Percentiles rank a stretch among this genome's conserved stretches.
These are phyloP conservation scores for Diutina rugosa DNA, from an alignment of 1,139 yeast genomes.

Conservation along the genomic window DNA sequence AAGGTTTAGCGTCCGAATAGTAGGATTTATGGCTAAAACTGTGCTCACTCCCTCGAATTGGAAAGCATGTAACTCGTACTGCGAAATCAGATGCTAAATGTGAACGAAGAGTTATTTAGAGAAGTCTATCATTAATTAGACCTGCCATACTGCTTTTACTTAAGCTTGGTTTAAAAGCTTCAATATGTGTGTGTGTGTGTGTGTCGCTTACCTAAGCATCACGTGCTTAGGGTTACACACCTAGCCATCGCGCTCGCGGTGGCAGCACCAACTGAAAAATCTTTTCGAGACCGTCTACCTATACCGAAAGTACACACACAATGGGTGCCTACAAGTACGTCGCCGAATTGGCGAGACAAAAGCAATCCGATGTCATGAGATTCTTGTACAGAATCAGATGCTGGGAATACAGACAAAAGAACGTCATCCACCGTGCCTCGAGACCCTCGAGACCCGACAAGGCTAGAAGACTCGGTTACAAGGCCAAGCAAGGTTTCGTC, in stretches of 20 bases:
- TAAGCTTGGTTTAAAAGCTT: neutral
- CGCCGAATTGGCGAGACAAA: conserved; percentile 99
- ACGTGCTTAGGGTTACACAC: neutral
- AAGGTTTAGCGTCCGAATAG: too few relatives aligned
- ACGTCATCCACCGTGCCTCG: conserved; percentile 96
- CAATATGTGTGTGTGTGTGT: too few relatives aligned
- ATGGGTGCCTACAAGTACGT: conserved; percentile 99
- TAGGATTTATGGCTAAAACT: too few relatives aligned
- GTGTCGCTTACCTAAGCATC: neutral
- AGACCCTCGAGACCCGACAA: conserved; percentile 99
- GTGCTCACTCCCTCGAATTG: too few relatives aligned
- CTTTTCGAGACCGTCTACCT: neutral
- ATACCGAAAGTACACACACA: conserved; percentile 9
- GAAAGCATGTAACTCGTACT: too few relatives aligned
- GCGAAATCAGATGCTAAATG: too few relatives aligned
- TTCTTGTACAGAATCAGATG: conserved; percentile 99
- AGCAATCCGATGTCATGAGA: conserved; percentile 98
- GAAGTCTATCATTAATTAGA: too few relatives aligned
- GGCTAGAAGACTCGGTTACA: conserved; percentile 99
- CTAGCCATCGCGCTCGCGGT: neutral
- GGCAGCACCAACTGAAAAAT: neutral
- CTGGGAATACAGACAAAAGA: conserved; percentile 99
- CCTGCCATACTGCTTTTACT: too few relatives aligned
- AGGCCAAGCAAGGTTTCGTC: conserved; percentile 99
- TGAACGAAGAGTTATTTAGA: too few relatives aligned